Base-by-base conservation (phyloP, 345 rosid species). In the Ceriops decandra region DNA sequence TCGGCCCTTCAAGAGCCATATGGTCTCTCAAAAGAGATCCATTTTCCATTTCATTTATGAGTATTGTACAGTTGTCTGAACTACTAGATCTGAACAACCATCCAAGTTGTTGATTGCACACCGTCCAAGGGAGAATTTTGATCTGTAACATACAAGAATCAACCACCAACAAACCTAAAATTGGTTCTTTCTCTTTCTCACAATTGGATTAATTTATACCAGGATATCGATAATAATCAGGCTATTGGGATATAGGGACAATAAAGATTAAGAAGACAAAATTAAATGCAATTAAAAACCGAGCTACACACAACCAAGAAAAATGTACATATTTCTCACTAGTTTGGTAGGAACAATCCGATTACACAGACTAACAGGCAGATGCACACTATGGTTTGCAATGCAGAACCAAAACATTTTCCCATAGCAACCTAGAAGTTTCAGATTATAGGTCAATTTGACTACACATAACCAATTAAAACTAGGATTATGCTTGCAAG, bases 41-140 rank as follows among this genome's bases (percentile, higher is more conserved):
- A 60, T 76, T 69, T 60, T 95, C 97, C 76, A 80, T 63, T 59
- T 86, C 93, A 79, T 77, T 88, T 83, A 81, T 87, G 63, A 83
- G 72, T 31, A 81, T 56, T 52, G 79, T 54, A 81, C 81, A 71
- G 38, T 84, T 77, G 80, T 86, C 82, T 79, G 96, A 85, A 84
- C 85, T 80, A 53, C 84, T 78, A 70, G 82, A 74, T 90, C 95
- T 60, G 79, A 78, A 49, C 91, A 63, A 82, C 83, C 59, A 74
- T 82, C 87, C 72, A 88, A 73, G 78, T 87, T 87, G 81, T 78
- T 90, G 58, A 83, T 77, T 63, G 89, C 93, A 81, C 72, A 52
- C 74, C 70, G 74, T 68, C 88, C 92, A 15, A 78, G 66, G 9
- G 93, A 90, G 65, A 87, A 79, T 73, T 90, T 92, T 32, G 88